Base-by-base conservation (phyloP, 805 yeast species). In the Yarrowia deformans region DNA sequence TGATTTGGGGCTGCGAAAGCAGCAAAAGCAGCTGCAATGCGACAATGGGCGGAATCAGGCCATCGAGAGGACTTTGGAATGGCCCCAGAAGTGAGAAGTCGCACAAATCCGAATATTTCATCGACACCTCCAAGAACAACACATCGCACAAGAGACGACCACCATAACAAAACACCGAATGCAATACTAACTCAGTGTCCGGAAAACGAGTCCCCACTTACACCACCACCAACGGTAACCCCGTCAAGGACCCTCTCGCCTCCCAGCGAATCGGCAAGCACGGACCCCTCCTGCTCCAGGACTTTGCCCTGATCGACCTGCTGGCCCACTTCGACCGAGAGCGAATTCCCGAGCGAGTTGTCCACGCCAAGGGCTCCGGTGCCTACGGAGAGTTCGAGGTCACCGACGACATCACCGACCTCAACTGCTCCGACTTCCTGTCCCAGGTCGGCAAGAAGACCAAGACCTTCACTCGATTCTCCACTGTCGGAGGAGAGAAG, bases 371-470 rank as follows among this genome's bases (percentile, higher is more conserved):
- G 76, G 90, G 90, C 68, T 85, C 86, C 61, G 90, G 89, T 71
- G 88, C 88, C 52, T 84, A 81, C 74, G 87, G 89, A 48, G 80
- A 80, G 71, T 87, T 87, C 71, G 89, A 84, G 74, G 81, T 84
- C 73, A 85, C 89, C 32, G 88, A 87, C 75, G 84, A 86, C 42
- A 78, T 86, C 68, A 77, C 83, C 12, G 90, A 87, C 73, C 74
- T 87, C 68, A 81, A 85, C 23, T 61, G 72, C 37, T 78, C 82
- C 40, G 76, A 75, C 58, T 90, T 92, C 81, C 84, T 92, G 73
- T 84, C 85, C 72, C 81, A 85, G 56, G 83, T 90, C 69, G 97
- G 97, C 73, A 91, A 91, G 81, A 90, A 87, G 80, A 90, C 97
- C 43, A 86, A 85, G 77, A 84, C 88, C 71, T 78, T 86, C 69